These are phyloP conservation scores for Datisca glomerata DNA, from an alignment of 306 rosid species.

Conservation along the genomic window DNA sequence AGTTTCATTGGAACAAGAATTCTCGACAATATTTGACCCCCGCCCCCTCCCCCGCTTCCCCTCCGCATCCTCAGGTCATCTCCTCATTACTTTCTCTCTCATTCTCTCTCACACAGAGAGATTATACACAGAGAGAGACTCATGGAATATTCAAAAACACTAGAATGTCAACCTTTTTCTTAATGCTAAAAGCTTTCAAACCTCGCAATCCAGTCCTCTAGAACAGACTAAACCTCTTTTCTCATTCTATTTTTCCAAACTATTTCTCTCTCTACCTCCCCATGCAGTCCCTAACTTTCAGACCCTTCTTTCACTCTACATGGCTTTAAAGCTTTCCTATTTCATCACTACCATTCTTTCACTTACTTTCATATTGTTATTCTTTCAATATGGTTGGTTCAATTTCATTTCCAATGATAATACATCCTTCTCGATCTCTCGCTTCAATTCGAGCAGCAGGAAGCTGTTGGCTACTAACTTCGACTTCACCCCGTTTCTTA, in stretches of 20 bases:
- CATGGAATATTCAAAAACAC: constrained; percentile 21
- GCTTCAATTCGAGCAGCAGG: constrained; percentile 16
- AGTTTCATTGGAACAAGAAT: constrained; percentile 69
- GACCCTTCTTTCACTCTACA: constrained; percentile 10
- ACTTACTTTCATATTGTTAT: constrained; percentile 26
- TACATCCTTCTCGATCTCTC: not conserved
- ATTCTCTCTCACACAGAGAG: constrained; percentile 9
- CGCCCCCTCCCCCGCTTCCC: constrained; percentile 37
- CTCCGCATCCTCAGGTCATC: constrained; percentile 25
- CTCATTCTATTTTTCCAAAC: not conserved
- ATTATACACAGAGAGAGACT: constrained; percentile 22
- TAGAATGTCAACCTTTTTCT: constrained; percentile 33
- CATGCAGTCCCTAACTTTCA: not conserved
- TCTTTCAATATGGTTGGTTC: constrained; percentile 30
- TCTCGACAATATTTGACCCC: too few species aligned
- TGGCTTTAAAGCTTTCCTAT: constrained; percentile 24
- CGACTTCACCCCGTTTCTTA: constrained; percentile 46
- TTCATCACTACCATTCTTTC: constrained; percentile 29
- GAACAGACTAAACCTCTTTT: constrained; percentile 6
- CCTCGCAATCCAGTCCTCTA: constrained; percentile 23
- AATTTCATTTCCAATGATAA: constrained; percentile 4
- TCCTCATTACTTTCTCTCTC: not conserved
- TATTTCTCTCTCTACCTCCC: constrained; percentile 4
- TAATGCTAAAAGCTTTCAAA: constrained; percentile 39
- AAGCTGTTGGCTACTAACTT: constrained; percentile 23